phyloP scores from a whole-genome alignment of 2,329 filamentous ascomycete genomes.

The Alternaria brassicae region DNA sequence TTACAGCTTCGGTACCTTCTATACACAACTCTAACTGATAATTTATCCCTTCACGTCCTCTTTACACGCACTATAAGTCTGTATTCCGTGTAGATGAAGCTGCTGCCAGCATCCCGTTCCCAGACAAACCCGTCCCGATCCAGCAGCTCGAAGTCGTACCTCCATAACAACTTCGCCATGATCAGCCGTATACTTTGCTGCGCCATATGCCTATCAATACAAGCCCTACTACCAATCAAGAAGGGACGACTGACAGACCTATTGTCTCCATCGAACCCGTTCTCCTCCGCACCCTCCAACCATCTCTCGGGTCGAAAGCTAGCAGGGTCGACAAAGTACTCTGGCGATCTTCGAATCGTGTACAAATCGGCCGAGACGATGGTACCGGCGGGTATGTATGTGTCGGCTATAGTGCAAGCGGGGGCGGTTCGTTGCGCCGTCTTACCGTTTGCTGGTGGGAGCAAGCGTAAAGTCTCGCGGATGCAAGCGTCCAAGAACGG shows the following conservation, averaged over 20 bases:
- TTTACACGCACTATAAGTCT: not conserved
- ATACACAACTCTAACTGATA: not conserved
- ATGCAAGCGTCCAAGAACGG: constrained; percentile 3
- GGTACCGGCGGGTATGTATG: constrained; percentile 2
- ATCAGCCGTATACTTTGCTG: constrained; percentile 5
- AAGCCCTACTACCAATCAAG: not conserved
- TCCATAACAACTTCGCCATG: not conserved
- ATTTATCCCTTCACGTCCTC: not conserved
- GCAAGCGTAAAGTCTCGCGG: constrained; percentile 6
- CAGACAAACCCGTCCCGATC: constrained; percentile 2
- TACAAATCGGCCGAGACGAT: constrained; percentile 1
- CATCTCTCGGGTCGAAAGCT: constrained; percentile 2
- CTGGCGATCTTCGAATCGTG: not conserved
- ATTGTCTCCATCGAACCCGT: constrained; percentile 1
- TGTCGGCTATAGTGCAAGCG: constrained; percentile 1
- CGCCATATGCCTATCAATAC: constrained; percentile 3
- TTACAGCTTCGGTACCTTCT: not conserved
- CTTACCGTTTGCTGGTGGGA: constrained; percentile 2
- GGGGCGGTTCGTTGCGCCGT: constrained; percentile 2
- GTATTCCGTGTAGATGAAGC: constrained; percentile 6
- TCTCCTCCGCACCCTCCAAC: constrained; percentile 1
- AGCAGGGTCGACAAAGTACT: not conserved
- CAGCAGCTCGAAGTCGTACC: constrained; percentile 1
- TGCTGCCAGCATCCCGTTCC: constrained; percentile 1
- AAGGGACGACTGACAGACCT: constrained; percentile 3